Conservation (phyloP, 2,329 filamentous ascomycete genomes). For the Aaosphaeria pasadenensis region DNA sequence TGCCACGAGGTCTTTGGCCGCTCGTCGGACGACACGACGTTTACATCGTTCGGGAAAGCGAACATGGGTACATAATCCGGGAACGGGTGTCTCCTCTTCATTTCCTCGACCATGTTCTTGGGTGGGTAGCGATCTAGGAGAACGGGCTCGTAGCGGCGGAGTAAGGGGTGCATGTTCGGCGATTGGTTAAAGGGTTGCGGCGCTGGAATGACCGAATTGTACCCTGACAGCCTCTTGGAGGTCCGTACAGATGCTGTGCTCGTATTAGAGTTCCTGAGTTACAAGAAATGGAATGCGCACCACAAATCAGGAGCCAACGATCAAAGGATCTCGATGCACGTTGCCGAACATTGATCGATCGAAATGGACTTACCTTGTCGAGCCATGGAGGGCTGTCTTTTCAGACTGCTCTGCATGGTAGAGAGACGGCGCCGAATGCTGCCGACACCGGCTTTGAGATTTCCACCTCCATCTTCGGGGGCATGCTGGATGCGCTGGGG, state of each 20-base stretch:
- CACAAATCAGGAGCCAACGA: neutral
- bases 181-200: constrained; percentile 88
- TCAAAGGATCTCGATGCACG: too few relatives aligned
- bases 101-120: constrained; percentile 75
- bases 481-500: constrained; percentile 66
- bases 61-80: constrained; percentile 99
- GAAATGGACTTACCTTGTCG: constrained; percentile 63
- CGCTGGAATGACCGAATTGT: constrained; percentile 94
- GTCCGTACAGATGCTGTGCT: constrained; percentile 66
- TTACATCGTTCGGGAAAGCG: constrained; percentile 96
- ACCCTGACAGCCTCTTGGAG: constrained; percentile 87
- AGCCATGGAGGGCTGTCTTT: constrained; percentile 74
- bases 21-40: constrained; percentile 92
- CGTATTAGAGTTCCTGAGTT: constrained; percentile 20
- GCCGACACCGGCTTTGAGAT: constrained; percentile 64
- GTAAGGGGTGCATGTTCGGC: constrained; percentile 92
- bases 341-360: neutral
- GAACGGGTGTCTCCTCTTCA: constrained; percentile 77
- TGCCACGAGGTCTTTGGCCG: constrained; percentile 97
- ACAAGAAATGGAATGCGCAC: constrained; percentile 16
- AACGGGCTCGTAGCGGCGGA: constrained; percentile 93
- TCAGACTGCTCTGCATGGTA: constrained; percentile 87
- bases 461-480: constrained; percentile 52
- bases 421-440: constrained; percentile 92
- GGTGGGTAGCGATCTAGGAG: constrained; percentile 91